A percentile compares a stretch with the other conserved stretches of the same genome.
Conservation (phyloP, 208 protist species). For the Leptomonas pyrrhocoris region DNA sequence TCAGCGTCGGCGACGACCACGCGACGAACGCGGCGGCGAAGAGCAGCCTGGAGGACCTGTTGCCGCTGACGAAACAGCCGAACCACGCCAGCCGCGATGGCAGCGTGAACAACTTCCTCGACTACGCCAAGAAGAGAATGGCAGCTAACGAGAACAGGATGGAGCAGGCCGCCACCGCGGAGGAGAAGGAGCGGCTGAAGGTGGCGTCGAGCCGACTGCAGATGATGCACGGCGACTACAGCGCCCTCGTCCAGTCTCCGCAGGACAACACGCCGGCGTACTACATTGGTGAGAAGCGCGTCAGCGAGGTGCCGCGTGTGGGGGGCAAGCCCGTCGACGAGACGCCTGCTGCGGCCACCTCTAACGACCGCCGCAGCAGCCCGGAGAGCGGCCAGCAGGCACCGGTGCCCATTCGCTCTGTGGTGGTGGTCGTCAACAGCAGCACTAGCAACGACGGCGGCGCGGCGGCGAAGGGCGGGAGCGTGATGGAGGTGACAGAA, state of each 20-base stretch:
- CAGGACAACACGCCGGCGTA: slow-evolving; percentile 25
- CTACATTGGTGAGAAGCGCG: slow-evolving; percentile 35
- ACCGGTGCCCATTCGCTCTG: slow-evolving; percentile 21
- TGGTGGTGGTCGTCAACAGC: slow-evolving; percentile 22
- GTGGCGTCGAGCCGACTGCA: slow-evolving; percentile 24
- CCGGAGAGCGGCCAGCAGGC: neutral
- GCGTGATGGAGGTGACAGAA: slow-evolving; percentile 20
- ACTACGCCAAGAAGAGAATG: slow-evolving; percentile 46
- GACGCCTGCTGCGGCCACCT: neutral
- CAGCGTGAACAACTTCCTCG: slow-evolving; percentile 51
- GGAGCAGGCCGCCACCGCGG: slow-evolving; percentile 12
- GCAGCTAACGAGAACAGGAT: slow-evolving; percentile 29
- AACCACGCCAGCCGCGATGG: slow-evolving; percentile 54
- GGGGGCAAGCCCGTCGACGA: slow-evolving; percentile 20
- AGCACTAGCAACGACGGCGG: neutral
- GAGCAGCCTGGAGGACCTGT: slow-evolving; percentile 30
- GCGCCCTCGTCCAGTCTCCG: slow-evolving; percentile 20
- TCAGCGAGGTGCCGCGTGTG: slow-evolving; percentile 22
- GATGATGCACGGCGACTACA: slow-evolving; percentile 44
- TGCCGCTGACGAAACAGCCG: slow-evolving; percentile 41
- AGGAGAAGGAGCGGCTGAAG: slow-evolving; percentile 28
- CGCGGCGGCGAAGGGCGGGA: neutral
- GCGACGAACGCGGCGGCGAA: slow-evolving; percentile 21
- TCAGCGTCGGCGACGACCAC: slow-evolving; percentile 39
- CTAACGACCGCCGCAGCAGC: neutral